Conservation (phyloP, 2,329 filamentous ascomycete species). For the Neofusicoccum cordaticola region DNA sequence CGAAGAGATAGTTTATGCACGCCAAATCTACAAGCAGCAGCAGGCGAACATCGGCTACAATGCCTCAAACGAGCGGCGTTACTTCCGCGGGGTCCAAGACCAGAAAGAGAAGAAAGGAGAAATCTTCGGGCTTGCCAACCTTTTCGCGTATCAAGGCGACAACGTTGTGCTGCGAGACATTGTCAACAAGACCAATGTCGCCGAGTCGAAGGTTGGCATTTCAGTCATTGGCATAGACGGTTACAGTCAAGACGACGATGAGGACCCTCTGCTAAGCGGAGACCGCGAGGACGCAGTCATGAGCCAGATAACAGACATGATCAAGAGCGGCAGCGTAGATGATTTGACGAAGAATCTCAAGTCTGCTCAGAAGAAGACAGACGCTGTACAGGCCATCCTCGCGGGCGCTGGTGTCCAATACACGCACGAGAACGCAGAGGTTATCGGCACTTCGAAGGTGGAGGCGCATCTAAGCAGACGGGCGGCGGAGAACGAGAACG, state of each 20-base stretch:
- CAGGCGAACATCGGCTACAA: constrained; percentile 97
- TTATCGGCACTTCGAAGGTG: constrained; percentile 88
- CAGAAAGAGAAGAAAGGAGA: constrained; percentile 80
- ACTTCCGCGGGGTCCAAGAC: constrained; percentile 93
- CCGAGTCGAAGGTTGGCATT: constrained; percentile 84
- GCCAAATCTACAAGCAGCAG: constrained; percentile 98
- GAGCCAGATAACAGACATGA: constrained; percentile 66
- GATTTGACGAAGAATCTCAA: constrained; percentile 31
- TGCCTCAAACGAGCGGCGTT: constrained; percentile 85
- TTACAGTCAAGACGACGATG: constrained; percentile 52
- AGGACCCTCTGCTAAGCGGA: constrained; percentile 26
- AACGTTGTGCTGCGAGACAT: constrained; percentile 87
- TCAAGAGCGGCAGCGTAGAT: constrained; percentile 43
- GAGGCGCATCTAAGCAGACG: constrained; percentile 78
- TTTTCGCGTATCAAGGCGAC: constrained; percentile 78
- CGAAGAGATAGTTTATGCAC: constrained; percentile 94
- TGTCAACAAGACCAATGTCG: constrained; percentile 96
- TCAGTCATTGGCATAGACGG: constrained; percentile 74
- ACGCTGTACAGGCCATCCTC: constrained; percentile 86
- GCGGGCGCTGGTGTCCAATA: constrained; percentile 87
- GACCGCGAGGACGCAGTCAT: constrained; percentile 65
- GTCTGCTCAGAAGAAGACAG: constrained; percentile 45
- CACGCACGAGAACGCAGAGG: constrained; percentile 93
- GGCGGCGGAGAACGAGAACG: constrained; percentile 62
- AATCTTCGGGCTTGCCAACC: constrained; percentile 84